phyloP scores from a whole-genome alignment of 164 flowering plant genomes.

The Magnolia kwangsiensis region DNA sequence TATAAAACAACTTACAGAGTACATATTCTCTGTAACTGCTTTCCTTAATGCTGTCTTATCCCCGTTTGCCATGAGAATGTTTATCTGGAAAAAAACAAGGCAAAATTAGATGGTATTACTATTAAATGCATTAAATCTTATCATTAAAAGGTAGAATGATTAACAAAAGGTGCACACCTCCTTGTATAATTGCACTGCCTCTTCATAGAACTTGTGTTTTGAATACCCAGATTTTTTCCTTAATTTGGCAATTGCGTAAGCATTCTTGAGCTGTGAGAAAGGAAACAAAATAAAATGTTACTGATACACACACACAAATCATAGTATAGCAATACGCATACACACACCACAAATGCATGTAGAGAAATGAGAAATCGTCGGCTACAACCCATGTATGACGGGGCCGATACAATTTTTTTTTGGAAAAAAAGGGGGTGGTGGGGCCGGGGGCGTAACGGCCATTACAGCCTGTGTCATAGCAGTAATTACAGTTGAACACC shows the following conservation, averaged over 20 bases:
- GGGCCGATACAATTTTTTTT: too few species aligned
- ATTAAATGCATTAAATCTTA: background rate
- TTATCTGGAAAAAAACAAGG: constrained; percentile 52
- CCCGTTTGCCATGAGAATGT: constrained; percentile 62
- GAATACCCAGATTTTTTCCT: constrained; percentile 72
- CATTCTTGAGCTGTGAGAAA: constrained; percentile 74
- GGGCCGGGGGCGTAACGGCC: too few species aligned
- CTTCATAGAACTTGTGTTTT: constrained; percentile 61
- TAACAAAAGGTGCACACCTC: constrained; percentile 42
- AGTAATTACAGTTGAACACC: too few species aligned
- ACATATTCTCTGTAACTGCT: constrained; percentile 83
- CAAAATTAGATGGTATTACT: background rate
- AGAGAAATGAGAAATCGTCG: background rate
- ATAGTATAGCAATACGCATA: background rate
- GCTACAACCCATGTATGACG: too few species aligned
- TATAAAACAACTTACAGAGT: constrained; percentile 57
- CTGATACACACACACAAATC: background rate
- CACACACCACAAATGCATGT: background rate
- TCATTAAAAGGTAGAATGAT: background rate
- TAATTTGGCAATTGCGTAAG: constrained; percentile 73
- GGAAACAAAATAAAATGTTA: background rate
- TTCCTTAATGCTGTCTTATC: constrained; percentile 75
- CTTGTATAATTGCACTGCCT: constrained; percentile 67
- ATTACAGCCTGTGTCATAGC: too few species aligned
- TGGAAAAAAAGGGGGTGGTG: too few species aligned